Evolutionary conservation across 495 filamentous ascomycete species (phyloP).

Genomic region (Xylaria longipes): DNA sequence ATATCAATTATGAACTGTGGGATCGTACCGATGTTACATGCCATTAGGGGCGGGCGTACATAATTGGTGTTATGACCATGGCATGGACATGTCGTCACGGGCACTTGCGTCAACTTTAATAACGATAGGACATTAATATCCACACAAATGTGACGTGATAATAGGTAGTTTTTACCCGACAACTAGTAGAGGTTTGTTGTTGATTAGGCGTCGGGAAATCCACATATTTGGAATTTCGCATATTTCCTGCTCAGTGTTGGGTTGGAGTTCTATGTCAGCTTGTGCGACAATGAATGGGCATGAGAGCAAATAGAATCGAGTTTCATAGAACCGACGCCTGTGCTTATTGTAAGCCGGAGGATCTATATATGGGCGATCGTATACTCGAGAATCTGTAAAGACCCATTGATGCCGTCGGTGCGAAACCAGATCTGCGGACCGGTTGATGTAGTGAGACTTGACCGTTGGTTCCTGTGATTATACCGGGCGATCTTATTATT

Average conservation of each 20-base stretch:
- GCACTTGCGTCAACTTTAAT: slow-evolving; percentile 7
- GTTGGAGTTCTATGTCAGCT: background rate
- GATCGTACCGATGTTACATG: slow-evolving; percentile 4
- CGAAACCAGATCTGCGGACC: slow-evolving; percentile 18
- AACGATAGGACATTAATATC: background rate
- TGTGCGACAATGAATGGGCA: background rate
- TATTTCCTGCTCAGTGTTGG: background rate
- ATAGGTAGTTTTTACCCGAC: background rate
- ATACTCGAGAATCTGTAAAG: background rate
- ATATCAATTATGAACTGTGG: background rate
- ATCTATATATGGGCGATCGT: slow-evolving; percentile 14
- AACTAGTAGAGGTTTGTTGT: background rate
- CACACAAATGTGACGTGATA: slow-evolving; percentile 4
- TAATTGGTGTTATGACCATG: background rate
- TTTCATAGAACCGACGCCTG: background rate
- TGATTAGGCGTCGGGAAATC: too few relatives aligned
- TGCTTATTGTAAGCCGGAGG: background rate
- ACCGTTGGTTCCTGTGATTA: slow-evolving; percentile 15
- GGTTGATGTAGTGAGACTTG: slow-evolving; percentile 20
- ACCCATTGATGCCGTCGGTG: slow-evolving; percentile 9
- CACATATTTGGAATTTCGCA: background rate
- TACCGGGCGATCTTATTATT: slow-evolving; percentile 26
- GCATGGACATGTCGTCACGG: slow-evolving; percentile 18
- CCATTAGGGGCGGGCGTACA: background rate
- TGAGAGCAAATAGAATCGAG: background rate